Conservation (phyloP, 2,329 filamentous ascomycete species). For the Verticillium isaacii region DNA sequence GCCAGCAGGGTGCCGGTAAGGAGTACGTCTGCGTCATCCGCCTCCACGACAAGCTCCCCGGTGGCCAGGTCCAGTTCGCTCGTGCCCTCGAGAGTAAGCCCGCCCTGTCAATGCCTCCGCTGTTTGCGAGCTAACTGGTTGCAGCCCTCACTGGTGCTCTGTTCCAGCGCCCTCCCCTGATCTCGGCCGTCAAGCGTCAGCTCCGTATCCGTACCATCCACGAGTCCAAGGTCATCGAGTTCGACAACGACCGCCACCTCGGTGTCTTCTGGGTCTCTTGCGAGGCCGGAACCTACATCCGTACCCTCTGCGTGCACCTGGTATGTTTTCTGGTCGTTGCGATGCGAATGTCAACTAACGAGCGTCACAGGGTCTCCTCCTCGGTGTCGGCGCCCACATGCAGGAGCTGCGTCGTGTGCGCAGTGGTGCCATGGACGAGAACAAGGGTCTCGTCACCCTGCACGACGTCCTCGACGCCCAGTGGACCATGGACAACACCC, state of each 20-base stretch:
- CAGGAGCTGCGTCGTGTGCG: conserved; percentile 93
- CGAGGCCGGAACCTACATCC: conserved; percentile 97
- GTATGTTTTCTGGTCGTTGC: conserved; percentile 18
- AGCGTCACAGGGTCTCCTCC: conserved; percentile 47
- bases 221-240: conserved; percentile 94
- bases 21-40: conserved; percentile 97
- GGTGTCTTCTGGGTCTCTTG: conserved; percentile 99
- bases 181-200: conserved; percentile 98
- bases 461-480: conserved; percentile 96
- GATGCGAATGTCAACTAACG: conserved; percentile 4
- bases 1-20: conserved; percentile 97
- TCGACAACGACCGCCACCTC: conserved; percentile 95
- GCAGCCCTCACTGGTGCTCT: conserved; percentile 80
- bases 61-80: conserved; percentile 87
- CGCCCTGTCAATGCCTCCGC: neutral
- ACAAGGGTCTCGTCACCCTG: conserved; percentile 81
- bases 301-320: conserved; percentile 94
- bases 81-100: conserved; percentile 73
- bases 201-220: conserved; percentile 97
- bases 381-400: conserved; percentile 92
- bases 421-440: conserved; percentile 92
- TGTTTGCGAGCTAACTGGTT: neutral
- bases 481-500: conserved; percentile 90
- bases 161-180: conserved; percentile 94
- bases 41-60: conserved; percentile 91